Conservation (phyloP, 345 rosid species). For the Boechera stricta region DNA sequence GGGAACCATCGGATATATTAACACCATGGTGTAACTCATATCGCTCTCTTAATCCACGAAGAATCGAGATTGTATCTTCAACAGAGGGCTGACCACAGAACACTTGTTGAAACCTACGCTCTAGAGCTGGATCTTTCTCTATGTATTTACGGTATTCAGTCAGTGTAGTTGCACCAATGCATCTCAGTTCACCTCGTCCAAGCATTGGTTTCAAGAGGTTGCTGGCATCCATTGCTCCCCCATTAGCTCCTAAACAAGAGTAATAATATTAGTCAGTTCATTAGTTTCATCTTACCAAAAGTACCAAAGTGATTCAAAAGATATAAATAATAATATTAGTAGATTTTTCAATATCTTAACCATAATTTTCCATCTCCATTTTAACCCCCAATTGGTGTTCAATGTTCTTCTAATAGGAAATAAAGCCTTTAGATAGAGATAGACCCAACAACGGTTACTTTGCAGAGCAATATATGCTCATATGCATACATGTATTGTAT, state of each 20-base stretch:
- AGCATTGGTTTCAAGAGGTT: constrained; percentile 94
- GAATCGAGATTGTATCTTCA: constrained; percentile 93
- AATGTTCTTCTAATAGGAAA: not conserved
- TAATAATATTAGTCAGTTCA: not conserved
- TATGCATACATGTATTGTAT: not conserved
- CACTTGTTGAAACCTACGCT: constrained; percentile 95
- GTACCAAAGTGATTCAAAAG: not conserved
- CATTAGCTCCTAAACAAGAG: constrained; percentile 59
- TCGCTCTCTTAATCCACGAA: constrained; percentile 83
- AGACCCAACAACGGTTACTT: not conserved
- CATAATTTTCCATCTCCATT: not conserved
- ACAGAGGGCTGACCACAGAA: constrained; percentile 90
- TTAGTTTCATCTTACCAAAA: not conserved
- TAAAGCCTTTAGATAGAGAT: not conserved
- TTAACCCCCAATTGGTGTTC: not conserved
- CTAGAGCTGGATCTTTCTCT: constrained; percentile 93
- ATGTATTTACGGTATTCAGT: constrained; percentile 87
- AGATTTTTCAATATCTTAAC: not conserved
- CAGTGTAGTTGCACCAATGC: constrained; percentile 95
- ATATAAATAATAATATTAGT: not conserved
- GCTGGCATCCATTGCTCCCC: constrained; percentile 96
- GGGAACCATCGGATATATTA: constrained; percentile 89
- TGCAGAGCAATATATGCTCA: not conserved
- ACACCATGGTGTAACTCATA: constrained; percentile 95
- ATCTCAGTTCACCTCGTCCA: constrained; percentile 87